Percentiles rank a stretch among this genome's conserved stretches.
phyloP scores from a whole-genome alignment of 352 stramenopile genomes.

The Pythium chondricola region DNA sequence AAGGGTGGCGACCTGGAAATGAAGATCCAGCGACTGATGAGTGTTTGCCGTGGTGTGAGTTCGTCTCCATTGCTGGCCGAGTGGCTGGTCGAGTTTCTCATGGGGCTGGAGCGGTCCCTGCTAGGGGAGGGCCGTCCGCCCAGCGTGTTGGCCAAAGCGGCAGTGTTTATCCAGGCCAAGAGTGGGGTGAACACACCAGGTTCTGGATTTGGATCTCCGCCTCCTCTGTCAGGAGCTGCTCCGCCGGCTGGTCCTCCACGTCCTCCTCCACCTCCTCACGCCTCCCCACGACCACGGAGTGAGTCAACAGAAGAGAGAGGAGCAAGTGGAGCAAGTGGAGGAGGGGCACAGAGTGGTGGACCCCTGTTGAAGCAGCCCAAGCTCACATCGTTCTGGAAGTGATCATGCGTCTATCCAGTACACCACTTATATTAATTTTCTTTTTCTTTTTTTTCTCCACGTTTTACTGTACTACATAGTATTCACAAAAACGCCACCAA shows the following conservation, averaged over 20 bases:
- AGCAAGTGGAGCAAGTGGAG: no score
- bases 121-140: background rate
- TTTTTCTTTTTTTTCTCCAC: no score
- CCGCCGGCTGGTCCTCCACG: background rate
- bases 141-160: slow-evolving; percentile 3
- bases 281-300: background rate
- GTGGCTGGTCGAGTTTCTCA: slow-evolving; percentile 9
- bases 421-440: no score
- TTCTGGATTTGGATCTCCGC: background rate
- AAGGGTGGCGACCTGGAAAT: slow-evolving; percentile 30
- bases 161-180: slow-evolving; percentile 3
- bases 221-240: background rate
- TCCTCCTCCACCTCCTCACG: background rate
- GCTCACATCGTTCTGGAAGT: slow-evolving; percentile 12
- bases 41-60: background rate
- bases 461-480: no score
- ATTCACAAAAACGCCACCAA: no score
- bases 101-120: slow-evolving; percentile 1
- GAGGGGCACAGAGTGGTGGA: background rate
- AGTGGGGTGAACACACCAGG: no score
- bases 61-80: background rate
- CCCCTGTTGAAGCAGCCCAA: slow-evolving; percentile 13
- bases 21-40: slow-evolving; percentile 25
- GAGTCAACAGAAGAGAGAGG: no score
- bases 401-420: no score